phyloP scores from a whole-genome alignment of 768 basidiomycete genomes.

The Zangia roseola region DNA sequence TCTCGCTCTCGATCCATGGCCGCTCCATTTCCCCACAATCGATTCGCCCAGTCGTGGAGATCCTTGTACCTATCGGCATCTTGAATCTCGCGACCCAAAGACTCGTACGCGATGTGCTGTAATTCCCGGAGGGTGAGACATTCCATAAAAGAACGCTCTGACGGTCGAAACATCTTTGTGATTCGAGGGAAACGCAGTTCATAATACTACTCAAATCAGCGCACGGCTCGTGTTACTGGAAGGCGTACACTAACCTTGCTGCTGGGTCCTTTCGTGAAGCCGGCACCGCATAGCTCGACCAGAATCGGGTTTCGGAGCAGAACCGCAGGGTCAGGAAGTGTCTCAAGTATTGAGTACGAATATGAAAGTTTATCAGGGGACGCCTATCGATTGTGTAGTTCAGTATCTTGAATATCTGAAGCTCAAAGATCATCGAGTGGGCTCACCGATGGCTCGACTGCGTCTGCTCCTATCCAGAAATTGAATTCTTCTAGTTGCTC shows the following conservation, averaged over 20 bases:
- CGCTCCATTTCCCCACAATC: conserved; percentile 39
- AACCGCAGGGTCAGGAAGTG: conserved; percentile 50
- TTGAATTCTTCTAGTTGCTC: conserved; percentile 71
- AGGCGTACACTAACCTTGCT: conserved; percentile 46
- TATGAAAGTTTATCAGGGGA: conserved; percentile 44
- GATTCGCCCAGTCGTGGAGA: conserved; percentile 44
- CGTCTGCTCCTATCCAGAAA: conserved; percentile 47
- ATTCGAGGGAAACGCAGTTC: conserved; percentile 84
- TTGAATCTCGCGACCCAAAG: conserved; percentile 48
- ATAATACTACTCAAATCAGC: conserved; percentile 54
- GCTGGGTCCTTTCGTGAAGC: conserved; percentile 68
- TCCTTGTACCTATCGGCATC: conserved; percentile 42
- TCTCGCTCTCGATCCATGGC: conserved; percentile 35
- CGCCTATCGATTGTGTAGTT: conserved; percentile 2
- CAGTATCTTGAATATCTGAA: background rate
- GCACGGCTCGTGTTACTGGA: background rate
- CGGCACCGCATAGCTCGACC: conserved; percentile 76
- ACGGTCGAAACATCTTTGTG: conserved; percentile 59
- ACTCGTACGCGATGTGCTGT: conserved; percentile 52
- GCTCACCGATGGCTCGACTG: conserved; percentile 23
- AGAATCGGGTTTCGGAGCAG: conserved; percentile 63
- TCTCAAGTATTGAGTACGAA: conserved; percentile 48
- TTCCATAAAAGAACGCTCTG: conserved; percentile 67
- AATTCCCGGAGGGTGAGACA: conserved; percentile 48
- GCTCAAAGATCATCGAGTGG: background rate